Evolutionary conservation across 2,329 filamentous ascomycete species (phyloP), one percentile per base, ranked within the genome.

Genomic region (Colletotrichum costaricense): DNA sequence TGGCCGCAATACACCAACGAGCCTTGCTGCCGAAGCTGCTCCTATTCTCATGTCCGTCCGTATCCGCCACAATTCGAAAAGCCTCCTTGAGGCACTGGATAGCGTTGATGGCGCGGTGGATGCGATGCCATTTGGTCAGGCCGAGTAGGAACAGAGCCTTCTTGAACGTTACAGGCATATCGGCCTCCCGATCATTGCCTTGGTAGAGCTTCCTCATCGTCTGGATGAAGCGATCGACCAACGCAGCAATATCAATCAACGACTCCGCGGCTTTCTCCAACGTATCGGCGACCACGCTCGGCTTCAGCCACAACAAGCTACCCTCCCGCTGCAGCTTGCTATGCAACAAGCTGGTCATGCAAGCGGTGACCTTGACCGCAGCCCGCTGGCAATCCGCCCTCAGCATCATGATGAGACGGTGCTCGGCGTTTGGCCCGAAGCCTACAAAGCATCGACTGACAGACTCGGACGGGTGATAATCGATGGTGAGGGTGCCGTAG

Each of bases 21-120:
- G 42, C 42, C 42, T 11, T 22, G 42, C 19, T 49, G 42, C 4
- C 7, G 42, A 22, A n/a, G 16, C 42, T 49, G 42, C 19, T 22
- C 7, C 33, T 12, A 14, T 26, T 49, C 14, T 12, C 67, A 58
- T 69, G 28, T 26, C 8, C 33, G 3, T 16, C 19, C 42, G 42
- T 22, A 19, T 35, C 30, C 9, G 19, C 62, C 12, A 35, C 38
- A 1, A 30, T 49, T 19, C 58, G 42, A 33, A 58, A 69, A 6
- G 65, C 65, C 35, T 63, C 69, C 19, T 38, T 35, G 35, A 72
- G 52, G 16, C 57, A 33, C 14, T 63, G 65, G 6, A 52, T 58
- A 14, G 65, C 49, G 38, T 72, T 72, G 58, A 69, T 28, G 14
- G 69, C 65, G 33, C 65, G 69, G 58, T 72, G 65, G 58, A 54